Base-by-base conservation (phyloP, 768 basidiomycete genomes). In the Clathrus columnatus region DNA sequence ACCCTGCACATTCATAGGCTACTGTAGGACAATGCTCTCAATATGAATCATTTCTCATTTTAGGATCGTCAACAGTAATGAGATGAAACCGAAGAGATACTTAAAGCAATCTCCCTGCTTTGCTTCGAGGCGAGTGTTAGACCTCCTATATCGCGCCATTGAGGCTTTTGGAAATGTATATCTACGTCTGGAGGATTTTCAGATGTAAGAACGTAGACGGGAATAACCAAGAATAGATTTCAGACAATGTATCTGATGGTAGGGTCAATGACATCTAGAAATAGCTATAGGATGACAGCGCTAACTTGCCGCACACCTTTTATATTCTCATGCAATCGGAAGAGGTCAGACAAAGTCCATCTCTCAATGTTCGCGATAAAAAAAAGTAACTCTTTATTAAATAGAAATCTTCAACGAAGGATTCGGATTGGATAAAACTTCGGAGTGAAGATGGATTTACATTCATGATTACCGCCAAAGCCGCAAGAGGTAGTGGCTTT, bases 381-480 rank as follows among this genome's bases (percentile, higher is more conserved):
- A n/a, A n/a, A n/a, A n/a, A n/a, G n/a, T n/a, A n/a, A 32, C 30
- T 7, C 16, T 32, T 32, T 32, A 7, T 32, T 36, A 10, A 36
- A 14, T 36, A 48, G 26, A 28, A 42, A 23, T 26, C 50, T 14
- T 47, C 44, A 17, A n/a, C 18, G 8, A 18, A 14, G 8, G 28
- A 48, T 21, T 57, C 62, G 1, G 82, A 81, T 54, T 93, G 88
- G 88, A 81, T 92, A 28, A 78, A 85, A 32, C 74, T 92, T 8
- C 78, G 78, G 42, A 89, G 85, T 67, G 75, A 73, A 1, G 91
- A 95, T 60, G 90, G 90, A 0, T 91, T 83, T 67, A 79, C 84
- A 1, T 95, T 85, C 67, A 77, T 95, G 54, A 76, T 94, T 49
- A 78, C 76, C 50, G 78, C 87, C 32, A 87, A 80, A 57, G 78